Base-by-base conservation (phyloP, 2,329 filamentous ascomycete genomes). In the Fusarium illudens region DNA sequence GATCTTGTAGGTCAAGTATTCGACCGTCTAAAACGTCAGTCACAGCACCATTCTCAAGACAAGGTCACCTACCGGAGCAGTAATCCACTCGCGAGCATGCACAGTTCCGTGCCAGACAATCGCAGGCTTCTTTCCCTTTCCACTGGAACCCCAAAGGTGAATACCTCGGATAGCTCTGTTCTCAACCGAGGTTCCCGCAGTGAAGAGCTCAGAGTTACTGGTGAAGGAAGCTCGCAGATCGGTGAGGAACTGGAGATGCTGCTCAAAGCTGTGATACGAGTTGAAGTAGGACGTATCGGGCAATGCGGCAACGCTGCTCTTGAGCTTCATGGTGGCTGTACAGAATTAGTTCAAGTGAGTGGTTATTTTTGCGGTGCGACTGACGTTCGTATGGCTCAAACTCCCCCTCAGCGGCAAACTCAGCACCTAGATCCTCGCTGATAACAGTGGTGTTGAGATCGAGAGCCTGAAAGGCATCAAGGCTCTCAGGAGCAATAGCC, bases 21-120 rank as follows among this genome's bases (percentile, higher is more conserved):
- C 70, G 5, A 70, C 67, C 9, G 70, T 72, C 70, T 71, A 2
- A 29, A 5, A 0, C 4, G 5, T 59, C 13, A 68, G 27, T 20
- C 4, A 25, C 3, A 10, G 13, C 7, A 6, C 11, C 2, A 1
- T 0, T 10, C 0, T 6, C 5, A 13, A 2, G 3, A 13, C 4
- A 10, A 20, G 0, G 0, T 2, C 0, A 6, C 57, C 36, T 54
- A 84, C 84, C 78, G 86, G 85, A 11, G 84, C 82, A 6, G 82
- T 81, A 54, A 89, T 86, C 87, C 87, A 89, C 74, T 89, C 87
- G 42, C 87, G 81, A 9, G 86, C 85, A 73, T 90, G 87, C 12
- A 87, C 84, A 22, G 83, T 89, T 12, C 83, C 84, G 73, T 89
- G 86, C 71, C 85, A 83, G 42, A 89, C 79, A 42, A 87, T 75